Evolutionary conservation across 129 eudicot genomes (phyloP).

Genomic region (Chrysanthemum seticuspe): DNA sequence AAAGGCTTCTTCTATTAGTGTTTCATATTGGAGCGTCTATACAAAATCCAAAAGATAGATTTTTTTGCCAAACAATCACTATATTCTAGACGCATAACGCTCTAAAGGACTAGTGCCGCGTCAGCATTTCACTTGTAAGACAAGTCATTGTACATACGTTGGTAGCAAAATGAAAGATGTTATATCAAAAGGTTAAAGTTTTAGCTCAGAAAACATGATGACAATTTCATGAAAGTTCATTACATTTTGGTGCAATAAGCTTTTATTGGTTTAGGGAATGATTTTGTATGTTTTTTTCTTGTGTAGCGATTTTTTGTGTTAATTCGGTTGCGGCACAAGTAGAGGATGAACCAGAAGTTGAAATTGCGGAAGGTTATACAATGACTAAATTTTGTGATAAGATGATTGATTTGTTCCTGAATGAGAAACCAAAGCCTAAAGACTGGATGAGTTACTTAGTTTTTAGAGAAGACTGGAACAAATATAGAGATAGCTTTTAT

Average conservation of each 20-base stretch:
- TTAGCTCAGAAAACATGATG: no score
- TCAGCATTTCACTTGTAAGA: no score
- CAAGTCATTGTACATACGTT: no score
- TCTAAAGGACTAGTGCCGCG: no score
- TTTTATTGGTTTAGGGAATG: neutral
- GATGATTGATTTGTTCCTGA: conserved; percentile 71
- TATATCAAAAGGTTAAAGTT: no score
- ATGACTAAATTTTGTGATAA: conserved; percentile 84
- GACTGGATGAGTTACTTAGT: conserved; percentile 83
- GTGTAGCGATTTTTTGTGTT: conserved; percentile 37
- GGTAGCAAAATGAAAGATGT: no score
- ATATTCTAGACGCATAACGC: no score
- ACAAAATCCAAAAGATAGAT: no score
- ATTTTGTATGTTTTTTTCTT: neutral
- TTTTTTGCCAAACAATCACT: no score
- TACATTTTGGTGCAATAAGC: neutral
- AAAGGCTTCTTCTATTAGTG: no score
- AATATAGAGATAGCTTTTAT: conserved; percentile 70
- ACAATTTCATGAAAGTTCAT: neutral
- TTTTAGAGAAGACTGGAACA: conserved; percentile 89
- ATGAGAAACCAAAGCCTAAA: conserved; percentile 77
- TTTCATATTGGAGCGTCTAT: no score
- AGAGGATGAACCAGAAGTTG: conserved; percentile 56
- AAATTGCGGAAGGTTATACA: conserved; percentile 83
- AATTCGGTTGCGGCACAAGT: conserved; percentile 34